These are phyloP conservation scores for Arxiozyma telluris DNA, from an alignment of 1,139 yeast species.

Conservation along the genomic window DNA sequence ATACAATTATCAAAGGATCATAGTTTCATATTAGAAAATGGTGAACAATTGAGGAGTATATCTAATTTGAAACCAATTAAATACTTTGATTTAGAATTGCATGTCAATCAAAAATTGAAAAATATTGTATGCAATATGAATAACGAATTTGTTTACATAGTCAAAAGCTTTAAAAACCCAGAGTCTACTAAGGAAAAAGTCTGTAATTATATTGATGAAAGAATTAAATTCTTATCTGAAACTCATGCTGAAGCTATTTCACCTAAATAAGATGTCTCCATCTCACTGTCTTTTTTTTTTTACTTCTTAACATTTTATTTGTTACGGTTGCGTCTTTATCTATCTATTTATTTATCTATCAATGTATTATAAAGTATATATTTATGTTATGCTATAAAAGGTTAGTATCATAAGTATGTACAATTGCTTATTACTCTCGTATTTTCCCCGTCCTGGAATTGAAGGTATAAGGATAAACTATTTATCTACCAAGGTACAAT, in stretches of 20 bases:
- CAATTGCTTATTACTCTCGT: background rate
- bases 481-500: slow-evolving; percentile 6
- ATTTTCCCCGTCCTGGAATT: background rate
- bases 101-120: slow-evolving; percentile 21
- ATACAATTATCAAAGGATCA: background rate
- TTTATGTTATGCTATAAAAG: too few species aligned
- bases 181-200: slow-evolving; percentile 12
- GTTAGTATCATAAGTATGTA: background rate
- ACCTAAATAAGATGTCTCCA: background rate
- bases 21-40: slow-evolving; percentile 5
- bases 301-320: too few species aligned
- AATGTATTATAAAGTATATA: too few species aligned
- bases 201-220: slow-evolving; percentile 19
- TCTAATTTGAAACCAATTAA: slow-evolving; percentile 18
- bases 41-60: slow-evolving; percentile 25
- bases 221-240: slow-evolving; percentile 14
- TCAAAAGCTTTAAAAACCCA: slow-evolving; percentile 11
- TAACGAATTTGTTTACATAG: slow-evolving; percentile 18
- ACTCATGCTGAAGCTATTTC: slow-evolving; percentile 7
- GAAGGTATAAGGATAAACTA: slow-evolving; percentile 1
- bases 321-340: background rate
- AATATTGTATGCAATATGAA: slow-evolving; percentile 19
- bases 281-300: too few species aligned
- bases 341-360: background rate
- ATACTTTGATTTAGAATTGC: slow-evolving; percentile 27